These are phyloP conservation scores for Violaceomyces palustris DNA, from an alignment of 1,284 basidiomycete species.

Conservation along the genomic window DNA sequence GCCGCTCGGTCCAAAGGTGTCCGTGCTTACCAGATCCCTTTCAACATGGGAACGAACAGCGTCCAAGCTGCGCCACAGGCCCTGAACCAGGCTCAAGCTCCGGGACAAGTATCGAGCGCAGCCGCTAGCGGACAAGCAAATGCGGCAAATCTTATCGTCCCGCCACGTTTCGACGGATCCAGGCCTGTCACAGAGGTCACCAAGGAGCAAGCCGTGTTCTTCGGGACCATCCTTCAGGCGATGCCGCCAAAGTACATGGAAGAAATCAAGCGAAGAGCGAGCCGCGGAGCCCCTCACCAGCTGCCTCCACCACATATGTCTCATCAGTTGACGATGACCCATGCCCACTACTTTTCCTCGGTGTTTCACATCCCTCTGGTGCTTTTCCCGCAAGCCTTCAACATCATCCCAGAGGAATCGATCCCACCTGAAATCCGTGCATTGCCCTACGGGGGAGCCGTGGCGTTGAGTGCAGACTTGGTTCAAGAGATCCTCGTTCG, in stretches of 20 bases:
- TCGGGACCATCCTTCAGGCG: background rate
- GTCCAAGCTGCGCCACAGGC: too few relatives aligned
- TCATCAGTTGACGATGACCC: constrained; percentile 25
- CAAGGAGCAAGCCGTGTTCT: background rate
- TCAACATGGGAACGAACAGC: too few relatives aligned
- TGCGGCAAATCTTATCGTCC: too few relatives aligned
- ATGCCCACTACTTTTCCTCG: constrained; percentile 24
- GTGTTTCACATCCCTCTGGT: constrained; percentile 7
- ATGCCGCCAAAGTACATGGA: background rate
- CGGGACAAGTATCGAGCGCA: too few relatives aligned
- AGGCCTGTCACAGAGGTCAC: background rate
- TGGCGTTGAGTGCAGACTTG: constrained; percentile 13
- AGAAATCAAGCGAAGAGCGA: background rate
- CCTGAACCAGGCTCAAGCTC: too few relatives aligned
- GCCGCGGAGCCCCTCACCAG: constrained; percentile 2
- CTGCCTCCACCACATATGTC: constrained; percentile 10
- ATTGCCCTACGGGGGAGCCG: constrained; percentile 20
- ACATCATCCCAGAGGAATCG: constrained; percentile 9
- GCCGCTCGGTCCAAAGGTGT: too few relatives aligned
- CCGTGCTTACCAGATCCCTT: too few relatives aligned
- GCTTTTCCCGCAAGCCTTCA: constrained; percentile 19
- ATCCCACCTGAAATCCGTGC: constrained; percentile 16
- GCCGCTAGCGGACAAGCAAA: too few relatives aligned
- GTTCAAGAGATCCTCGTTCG: constrained; percentile 15
- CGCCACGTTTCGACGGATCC: too few relatives aligned